A percentile compares a stretch with the other conserved stretches of the same genome.
phyloP scores from a whole-genome alignment of 208 protist species.

The Leishmania arabica region DNA sequence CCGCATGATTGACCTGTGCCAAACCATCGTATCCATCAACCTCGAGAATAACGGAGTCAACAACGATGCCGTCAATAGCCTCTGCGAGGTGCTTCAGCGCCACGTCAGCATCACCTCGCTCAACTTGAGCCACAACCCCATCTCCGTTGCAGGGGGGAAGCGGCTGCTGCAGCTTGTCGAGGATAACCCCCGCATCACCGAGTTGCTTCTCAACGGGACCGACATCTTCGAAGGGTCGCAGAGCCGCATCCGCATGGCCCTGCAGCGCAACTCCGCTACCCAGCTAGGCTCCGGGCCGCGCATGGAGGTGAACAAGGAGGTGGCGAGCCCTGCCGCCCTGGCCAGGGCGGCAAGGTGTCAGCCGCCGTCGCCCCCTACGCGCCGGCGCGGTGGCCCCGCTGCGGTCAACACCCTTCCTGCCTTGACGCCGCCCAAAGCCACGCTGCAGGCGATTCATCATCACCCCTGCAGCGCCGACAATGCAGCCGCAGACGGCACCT shows the following conservation, averaged over 20 bases:
- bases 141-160: constrained; percentile 76
- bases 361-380: neutral
- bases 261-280: constrained; percentile 40
- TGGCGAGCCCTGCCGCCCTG: neutral
- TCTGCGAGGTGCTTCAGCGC: constrained; percentile 68
- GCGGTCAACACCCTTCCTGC: neutral
- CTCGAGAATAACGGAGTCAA: constrained; percentile 83
- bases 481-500: neutral
- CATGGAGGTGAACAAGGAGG: constrained; percentile 27
- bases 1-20: constrained; percentile 77
- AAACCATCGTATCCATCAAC: constrained; percentile 77
- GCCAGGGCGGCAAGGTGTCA: neutral
- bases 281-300: constrained; percentile 11
- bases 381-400: neutral
- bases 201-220: constrained; percentile 69
- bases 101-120: constrained; percentile 72
- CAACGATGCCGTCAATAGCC: constrained; percentile 68
- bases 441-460: constrained; percentile 19
- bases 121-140: constrained; percentile 81
- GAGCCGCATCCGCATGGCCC: constrained; percentile 56
- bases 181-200: constrained; percentile 66
- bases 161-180: constrained; percentile 75
- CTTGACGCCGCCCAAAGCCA: constrained; percentile 14
- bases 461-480: neutral
- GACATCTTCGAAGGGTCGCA: constrained; percentile 81